Base-by-base conservation (phyloP, 2,329 filamentous ascomycete species). In the Talaromyces atroroseus region DNA sequence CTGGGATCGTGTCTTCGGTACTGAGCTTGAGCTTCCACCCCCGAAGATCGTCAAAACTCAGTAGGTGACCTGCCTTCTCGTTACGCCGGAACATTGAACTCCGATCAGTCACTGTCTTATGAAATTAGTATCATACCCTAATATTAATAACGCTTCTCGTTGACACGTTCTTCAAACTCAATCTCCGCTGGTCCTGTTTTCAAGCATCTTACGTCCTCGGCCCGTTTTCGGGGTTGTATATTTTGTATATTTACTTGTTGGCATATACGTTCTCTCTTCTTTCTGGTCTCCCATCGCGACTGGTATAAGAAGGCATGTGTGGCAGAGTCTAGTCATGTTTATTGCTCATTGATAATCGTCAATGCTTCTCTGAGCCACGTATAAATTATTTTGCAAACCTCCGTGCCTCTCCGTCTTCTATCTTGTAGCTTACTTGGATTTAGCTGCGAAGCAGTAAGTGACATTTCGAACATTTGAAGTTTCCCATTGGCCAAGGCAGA, bases 1-100 rank as follows among this genome's bases (percentile, higher is more conserved):
- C 80, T 99, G 94, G 94, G 94, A 99, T 72, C 78, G 77, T 50
- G 76, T 99, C 6, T 99, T 99, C 69, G 90, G 91, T 63, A 99
- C 94, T 1, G 87, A 95, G 75, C 79, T 99, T 52, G 74, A 80
- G 54, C 59, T 63, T 64, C 74, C 70, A 2, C 52, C 68, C 20
- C 65, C 70, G 12, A 73, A 72, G 57, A 66, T 61, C 14, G 57
- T 60, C 26, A 75, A 75, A 65, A 60, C 68, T 26, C 67, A 73
- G 62, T 75, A 62, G 61, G 61, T 44, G 21, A 54, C 18, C 18
- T 21, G 16, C 42, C 11, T 47, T 32, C 23, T n/a, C 16, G 24
- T 34, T 8, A 11, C 24, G 46, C 46, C 14, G 38, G 4, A 16
- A 32, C 44, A 6, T 24, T 23, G 14, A 46, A 46, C 40, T 47